Conservation (phyloP, 495 filamentous ascomycete genomes). For the Penicillium longicatenatum region DNA sequence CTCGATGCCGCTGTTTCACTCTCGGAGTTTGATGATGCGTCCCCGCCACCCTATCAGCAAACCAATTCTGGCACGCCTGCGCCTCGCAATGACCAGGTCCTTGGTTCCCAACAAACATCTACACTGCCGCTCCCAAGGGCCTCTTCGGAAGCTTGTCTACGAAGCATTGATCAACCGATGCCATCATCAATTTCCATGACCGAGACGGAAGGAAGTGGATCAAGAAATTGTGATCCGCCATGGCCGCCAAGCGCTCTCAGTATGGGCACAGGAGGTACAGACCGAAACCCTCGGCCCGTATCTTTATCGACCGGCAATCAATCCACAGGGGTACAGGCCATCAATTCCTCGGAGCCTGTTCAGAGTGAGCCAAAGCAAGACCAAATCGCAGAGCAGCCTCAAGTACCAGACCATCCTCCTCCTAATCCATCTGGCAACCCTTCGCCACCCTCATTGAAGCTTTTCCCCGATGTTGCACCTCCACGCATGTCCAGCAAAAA, state of each 20-base stretch:
- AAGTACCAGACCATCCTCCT: constrained; percentile 11
- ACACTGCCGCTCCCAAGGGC: constrained; percentile 10
- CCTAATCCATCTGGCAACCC: constrained; percentile 16
- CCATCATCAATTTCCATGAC: constrained; percentile 13
- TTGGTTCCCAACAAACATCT: constrained; percentile 12
- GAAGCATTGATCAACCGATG: not conserved
- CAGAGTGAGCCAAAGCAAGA: constrained; percentile 9
- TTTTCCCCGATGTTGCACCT: constrained; percentile 41
- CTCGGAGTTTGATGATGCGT: constrained; percentile 29
- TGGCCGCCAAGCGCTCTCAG: constrained; percentile 15
- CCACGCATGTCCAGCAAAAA: constrained; percentile 37
- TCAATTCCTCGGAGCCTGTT: not conserved
- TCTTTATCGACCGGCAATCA: not conserved
- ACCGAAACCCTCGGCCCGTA: not conserved
- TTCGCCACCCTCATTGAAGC: constrained; percentile 33
- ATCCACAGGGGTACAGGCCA: not conserved
- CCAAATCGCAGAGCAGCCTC: constrained; percentile 1
- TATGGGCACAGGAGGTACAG: constrained; percentile 7
- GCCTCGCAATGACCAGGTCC: constrained; percentile 2
- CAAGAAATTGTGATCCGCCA: constrained; percentile 9
- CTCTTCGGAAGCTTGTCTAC: constrained; percentile 1
- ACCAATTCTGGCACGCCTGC: constrained; percentile 9
- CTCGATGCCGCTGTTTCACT: constrained; percentile 40
- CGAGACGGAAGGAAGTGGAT: constrained; percentile 7
- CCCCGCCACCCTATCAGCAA: constrained; percentile 35